Percentiles rank a stretch among this genome's conserved stretches.
Evolutionary conservation across 2,329 filamentous ascomycete species (phyloP).

Genomic region (Claviceps spartinae): DNA sequence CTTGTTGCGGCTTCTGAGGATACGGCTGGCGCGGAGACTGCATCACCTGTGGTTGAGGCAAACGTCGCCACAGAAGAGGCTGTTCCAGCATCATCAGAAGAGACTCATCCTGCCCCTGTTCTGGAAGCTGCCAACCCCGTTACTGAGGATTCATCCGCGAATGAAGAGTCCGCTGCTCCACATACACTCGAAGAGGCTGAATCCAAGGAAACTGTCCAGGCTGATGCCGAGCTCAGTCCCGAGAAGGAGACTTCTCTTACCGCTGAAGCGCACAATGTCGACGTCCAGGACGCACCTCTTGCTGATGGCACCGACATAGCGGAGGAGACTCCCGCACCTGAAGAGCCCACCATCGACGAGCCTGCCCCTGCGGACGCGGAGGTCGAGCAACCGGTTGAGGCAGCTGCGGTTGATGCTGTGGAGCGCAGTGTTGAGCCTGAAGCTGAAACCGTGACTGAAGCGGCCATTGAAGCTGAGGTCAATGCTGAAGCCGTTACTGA

Average conservation of each 20-base stretch:
- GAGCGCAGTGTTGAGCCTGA: not conserved
- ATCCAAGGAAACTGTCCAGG: not conserved
- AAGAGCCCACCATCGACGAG: not conserved
- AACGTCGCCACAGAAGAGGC: conserved; percentile 1
- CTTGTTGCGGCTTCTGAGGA: not conserved
- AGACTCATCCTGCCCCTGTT: too few relatives aligned
- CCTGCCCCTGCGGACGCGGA: not conserved
- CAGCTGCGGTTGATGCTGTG: not conserved
- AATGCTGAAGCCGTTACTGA: not conserved
- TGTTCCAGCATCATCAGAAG: conserved; percentile 1
- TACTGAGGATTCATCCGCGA: not conserved
- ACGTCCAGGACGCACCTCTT: not conserved
- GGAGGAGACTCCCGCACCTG: not conserved
- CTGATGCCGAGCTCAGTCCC: not conserved
- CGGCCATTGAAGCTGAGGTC: not conserved
- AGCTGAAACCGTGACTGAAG: too few relatives aligned
- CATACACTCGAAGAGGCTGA: too few relatives aligned
- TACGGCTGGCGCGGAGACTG: not conserved
- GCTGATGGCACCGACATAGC: not conserved
- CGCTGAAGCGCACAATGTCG: too few relatives aligned
- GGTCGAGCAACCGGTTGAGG: not conserved
- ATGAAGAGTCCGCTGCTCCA: not conserved
- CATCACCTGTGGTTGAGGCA: not conserved
- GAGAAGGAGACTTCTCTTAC: not conserved
- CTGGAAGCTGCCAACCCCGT: too few relatives aligned